Base-by-base conservation (phyloP, 176 grass and related monocot species). In the Urochloa ruziziensis region DNA sequence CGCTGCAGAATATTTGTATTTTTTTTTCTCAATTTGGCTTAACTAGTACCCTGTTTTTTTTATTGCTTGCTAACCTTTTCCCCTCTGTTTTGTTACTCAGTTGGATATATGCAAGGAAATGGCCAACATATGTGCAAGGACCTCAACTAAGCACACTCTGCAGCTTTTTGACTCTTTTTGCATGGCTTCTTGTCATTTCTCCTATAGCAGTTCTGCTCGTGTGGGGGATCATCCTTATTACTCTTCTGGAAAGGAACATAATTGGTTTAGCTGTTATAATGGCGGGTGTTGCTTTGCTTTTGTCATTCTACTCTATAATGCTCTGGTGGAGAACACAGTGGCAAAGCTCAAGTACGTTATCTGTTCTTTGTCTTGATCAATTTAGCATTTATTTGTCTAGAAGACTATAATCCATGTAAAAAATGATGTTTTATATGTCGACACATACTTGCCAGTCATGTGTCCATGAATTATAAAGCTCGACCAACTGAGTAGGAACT, bases 71-170 rank as follows among this genome's bases (percentile, higher is more conserved):
- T 34, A 34, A 37, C 40, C n/a, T 73, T 88, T 82, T 72, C 47
- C 62, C 19, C 81, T 82, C 46, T 51, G 3, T 86, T 81, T 87
- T 83, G 75, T 73, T 73, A 37, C 58, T 77, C 88, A 99, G 97
- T 90, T 99, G 97, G 97, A 94, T 99, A 94, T 99, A 96, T 85
- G 97, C 97, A 92, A 99, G 97, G 84, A 96, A 99, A 96, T 99
- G 97, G 97, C 97, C 97, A 67, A 54, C 80, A 61, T 93, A 92
- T 73, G 84, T 90, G 71, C 97, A 94, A 80, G 96, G 96, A 71
- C 83, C 58, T 79, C 93, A 95, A 75, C 70, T 96, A 89, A 90
- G 93, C 80, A 83, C 90, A 59, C 58, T 96, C 27, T 92, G 89
- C 85, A 90, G 73, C 56, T 43, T 94, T 83, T 87, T 99, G 37